Conservation (phyloP, 1,284 basidiomycete species). For the Entoloma clypeatum region DNA sequence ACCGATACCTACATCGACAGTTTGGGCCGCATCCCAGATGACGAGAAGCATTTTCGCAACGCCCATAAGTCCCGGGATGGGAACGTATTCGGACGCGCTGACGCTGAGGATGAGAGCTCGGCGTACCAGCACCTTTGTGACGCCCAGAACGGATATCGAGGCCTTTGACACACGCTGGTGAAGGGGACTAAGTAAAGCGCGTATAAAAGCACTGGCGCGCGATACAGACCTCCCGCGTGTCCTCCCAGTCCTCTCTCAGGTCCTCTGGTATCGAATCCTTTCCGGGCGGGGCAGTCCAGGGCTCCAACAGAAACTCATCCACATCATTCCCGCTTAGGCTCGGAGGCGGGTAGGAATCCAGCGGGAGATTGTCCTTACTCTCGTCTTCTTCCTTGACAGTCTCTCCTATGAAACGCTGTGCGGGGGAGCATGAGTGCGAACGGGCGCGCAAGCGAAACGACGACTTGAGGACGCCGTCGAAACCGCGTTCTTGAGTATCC, state of each 20-base stretch:
- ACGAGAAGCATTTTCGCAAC: conserved; percentile 49
- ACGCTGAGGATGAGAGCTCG: conserved; percentile 43
- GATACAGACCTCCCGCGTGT: conserved; percentile 43
- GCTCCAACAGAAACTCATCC: conserved; percentile 16
- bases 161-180: conserved; percentile 44
- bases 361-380: conserved; percentile 16
- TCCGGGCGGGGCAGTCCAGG: conserved; percentile 31
- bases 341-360: conserved; percentile 18
- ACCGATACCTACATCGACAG: conserved; percentile 51
- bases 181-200: conserved; percentile 3
- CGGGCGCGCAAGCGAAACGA: neutral
- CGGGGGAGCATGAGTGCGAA: too few species aligned
- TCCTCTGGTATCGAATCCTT: conserved; percentile 41
- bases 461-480: conserved; percentile 5
- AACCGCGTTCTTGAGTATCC: conserved; percentile 3
- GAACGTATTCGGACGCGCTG: conserved; percentile 51
- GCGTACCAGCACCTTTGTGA: conserved; percentile 39
- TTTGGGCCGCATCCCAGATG: conserved; percentile 60
- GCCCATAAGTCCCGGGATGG: conserved; percentile 51
- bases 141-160: conserved; percentile 41
- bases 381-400: neutral
- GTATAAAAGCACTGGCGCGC: neutral
- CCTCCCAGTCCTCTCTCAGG: conserved; percentile 46
- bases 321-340: conserved; percentile 26
- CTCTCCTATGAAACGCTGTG: too few species aligned